Evolutionary conservation across 805 yeast species (phyloP).

Genomic region (Ogataea pini): DNA sequence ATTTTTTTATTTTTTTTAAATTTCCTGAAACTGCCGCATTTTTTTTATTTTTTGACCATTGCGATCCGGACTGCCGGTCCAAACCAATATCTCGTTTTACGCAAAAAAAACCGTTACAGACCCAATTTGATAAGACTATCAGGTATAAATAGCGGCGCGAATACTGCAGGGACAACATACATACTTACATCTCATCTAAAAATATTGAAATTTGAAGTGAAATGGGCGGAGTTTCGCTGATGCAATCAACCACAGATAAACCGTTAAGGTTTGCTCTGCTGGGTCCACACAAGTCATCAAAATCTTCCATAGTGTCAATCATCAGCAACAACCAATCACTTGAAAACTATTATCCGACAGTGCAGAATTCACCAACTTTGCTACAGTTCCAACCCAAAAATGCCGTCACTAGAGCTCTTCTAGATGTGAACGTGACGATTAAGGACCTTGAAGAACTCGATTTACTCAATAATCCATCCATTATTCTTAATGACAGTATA

Average conservation of each 20-base stretch:
- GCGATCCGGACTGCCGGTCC: not conserved
- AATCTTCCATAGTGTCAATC: constrained; percentile 35
- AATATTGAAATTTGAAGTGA: not conserved
- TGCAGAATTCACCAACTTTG: constrained; percentile 57
- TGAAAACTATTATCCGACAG: constrained; percentile 77
- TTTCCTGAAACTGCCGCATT: not conserved
- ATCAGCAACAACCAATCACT: constrained; percentile 34
- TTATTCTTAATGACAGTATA: constrained; percentile 21
- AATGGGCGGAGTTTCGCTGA: constrained; percentile 13
- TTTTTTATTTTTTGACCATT: not conserved
- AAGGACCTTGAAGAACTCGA: constrained; percentile 37
- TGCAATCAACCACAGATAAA: constrained; percentile 31
- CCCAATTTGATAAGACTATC: not conserved
- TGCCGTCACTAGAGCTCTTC: constrained; percentile 39
- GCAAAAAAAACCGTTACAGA: not conserved
- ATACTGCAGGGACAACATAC: not conserved
- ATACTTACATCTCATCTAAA: no score
- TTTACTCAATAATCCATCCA: constrained; percentile 15
- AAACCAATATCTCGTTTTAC: no score
- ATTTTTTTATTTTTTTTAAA: not conserved
- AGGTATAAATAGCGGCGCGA: not conserved
- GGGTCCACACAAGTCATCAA: constrained; percentile 36
- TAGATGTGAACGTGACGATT: constrained; percentile 49
- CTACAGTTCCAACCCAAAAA: constrained; percentile 52
- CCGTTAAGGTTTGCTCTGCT: constrained; percentile 35